Base-by-base conservation (phyloP, 1,284 basidiomycete species). In the Xerocomus amazonicus region DNA sequence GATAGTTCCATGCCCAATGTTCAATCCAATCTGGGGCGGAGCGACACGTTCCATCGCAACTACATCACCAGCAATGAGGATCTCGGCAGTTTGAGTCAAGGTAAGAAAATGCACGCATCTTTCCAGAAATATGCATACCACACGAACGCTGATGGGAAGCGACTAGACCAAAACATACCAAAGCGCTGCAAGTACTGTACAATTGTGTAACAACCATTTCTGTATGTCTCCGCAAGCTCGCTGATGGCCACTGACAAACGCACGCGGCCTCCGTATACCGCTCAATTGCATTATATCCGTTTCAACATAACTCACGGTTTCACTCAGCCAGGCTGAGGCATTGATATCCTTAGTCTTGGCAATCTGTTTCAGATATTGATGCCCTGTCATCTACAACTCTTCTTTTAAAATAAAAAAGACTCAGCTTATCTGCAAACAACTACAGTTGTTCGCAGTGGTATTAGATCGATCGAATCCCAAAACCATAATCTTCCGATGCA, bases 261-360 rank as follows among this genome's bases (percentile, higher is more conserved):
- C 14, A 61, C 63, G 77, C 75, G 9, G 66, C 52, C 56, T 79
- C 74, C 13, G 70, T 67, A 27, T 62, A 65, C n/a, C 79, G 69
- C 29, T 69, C 66, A 35, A 76, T 59, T 6, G 69, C 70, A 54
- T 75, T 75, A 53, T 76, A 77, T 57, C 66, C 65, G 6, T 69
- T 39, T 66, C 67, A 50, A 40, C 56, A 65, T 50, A 3, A 39
- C 47, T 12, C 10, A 12, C 9, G 51, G 75, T 54, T 64, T 63
- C 48, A 77, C 58, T 56, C 61, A 73, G 12, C 60, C 59, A 34
- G 72, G 62, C 32, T 52, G 48, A 27, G 65, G 60, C 35, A 63
- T 65, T 38, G 26, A 73, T 66, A 4, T 53, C 56, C 35, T 69
- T 59, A 34, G 75, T 70, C 43, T 70, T 59, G 6, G 73, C 63